Evolutionary conservation across 371 early-diverging fungal genomes (phyloP), one percentile per base, ranked within the genome.

Genomic region (Mucor saturninus): DNA sequence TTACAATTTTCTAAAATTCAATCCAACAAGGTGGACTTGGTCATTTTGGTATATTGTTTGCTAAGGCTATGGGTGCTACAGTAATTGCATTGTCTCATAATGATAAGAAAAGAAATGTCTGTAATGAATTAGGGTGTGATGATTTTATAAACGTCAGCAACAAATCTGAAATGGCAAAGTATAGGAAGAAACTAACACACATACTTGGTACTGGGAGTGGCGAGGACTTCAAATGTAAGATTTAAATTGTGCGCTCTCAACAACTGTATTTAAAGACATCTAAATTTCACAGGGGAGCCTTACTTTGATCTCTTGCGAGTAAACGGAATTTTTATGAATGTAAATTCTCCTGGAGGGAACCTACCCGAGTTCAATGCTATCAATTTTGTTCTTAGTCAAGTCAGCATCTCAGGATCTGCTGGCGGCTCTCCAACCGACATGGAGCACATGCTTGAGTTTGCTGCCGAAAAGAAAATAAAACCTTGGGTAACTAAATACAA

Each of bases 31-130:
- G 52, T 31, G 90, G 89, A 38, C 74, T 91, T 9, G 91, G 91
- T 40, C 91, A 91, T 46, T 77, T 88, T 76, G 91, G 81, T 38
- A 59, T 71, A 3, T 84, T 87, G 59, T 89, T 74, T 68, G 85
- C 84, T 38, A 74, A 76, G 54, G 80, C 80, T 11, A 70, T 82
- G 68, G 91, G 92, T 30, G 86, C 89, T 37, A 77, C 88, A n/a
- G 91, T 92, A 0, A 65, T 74, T 14, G 74, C 21, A 21, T 21
- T 21, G 21, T 21, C 72, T 9, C 45, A 53, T 43, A 72, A 68
- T 0, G 71, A 74, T 26, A 60, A 69, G 10, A 77, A 77, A 54
- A 68, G 67, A 26, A 65, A 68, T 2, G 71, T 68, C 38, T 74
- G 74, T 21, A 56, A 56, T 2, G 59, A 59, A 0, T 65, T 77